Evolutionary conservation across 169 alveolate species (phyloP), one percentile per base, ranked within the genome.

Genomic region (Eimeria zaria): DNA sequence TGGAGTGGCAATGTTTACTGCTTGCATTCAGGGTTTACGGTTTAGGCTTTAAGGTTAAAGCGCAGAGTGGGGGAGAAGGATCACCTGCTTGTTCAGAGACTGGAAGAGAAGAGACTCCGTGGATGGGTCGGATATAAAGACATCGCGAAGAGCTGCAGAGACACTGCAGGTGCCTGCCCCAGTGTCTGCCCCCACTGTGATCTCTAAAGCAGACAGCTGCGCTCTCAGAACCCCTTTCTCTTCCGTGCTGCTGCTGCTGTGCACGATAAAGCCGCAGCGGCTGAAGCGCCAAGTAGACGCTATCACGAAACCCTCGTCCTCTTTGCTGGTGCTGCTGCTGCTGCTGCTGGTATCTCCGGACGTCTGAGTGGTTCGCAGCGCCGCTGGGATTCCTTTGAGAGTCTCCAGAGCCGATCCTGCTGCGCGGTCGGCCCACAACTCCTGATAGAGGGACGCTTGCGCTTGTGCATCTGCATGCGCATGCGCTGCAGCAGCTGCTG

Each of bases 41-140:
- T 67, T 8, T 14, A n/a, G 78, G 55, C 16, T 9, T 48, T 48
- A 48, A 9, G 55, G 24, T 4, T 18, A 8, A 55, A 55, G n/a
- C 64, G 71, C 71, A 18, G 71, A 33, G 2, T n/a, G n/a, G 44
- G 41, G 76, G 16, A 27, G 11, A n/a, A 30, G 76, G 44, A n/a
- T 44, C 27, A 83, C 91, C 91, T 83, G 91, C 36, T 55, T 51
- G 74, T 78, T 78, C 5, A 91, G 91, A 39, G 96, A 74, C 84
- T 74, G 96, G 33, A 91, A 91, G 30, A 91, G 96, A 14, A 76
- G 96, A n/a, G 92, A 78, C 8, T 76, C 91, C 22, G 96, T 91
- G 41, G 96, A 91, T 16, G 96, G 96, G 51, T 91, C 96, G 20
- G 91, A 91, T 2, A 91, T 67, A n/a, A 91, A 64, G 73, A 78